Base-by-base conservation (phyloP, 2,329 filamentous ascomycete species). In the Aspergillus tamarii region DNA sequence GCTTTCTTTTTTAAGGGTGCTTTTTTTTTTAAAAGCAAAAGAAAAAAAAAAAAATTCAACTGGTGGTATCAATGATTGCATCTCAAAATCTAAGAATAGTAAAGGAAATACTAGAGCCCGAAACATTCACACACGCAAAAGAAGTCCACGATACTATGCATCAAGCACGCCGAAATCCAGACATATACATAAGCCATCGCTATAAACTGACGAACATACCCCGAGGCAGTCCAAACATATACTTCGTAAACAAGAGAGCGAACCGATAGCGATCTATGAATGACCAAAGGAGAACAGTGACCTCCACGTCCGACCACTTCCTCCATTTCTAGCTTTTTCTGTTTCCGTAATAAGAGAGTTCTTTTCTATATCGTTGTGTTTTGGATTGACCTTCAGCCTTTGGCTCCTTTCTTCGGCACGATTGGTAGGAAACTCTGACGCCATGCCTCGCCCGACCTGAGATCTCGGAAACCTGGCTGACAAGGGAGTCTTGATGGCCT, bases 401-500 rank as follows among this genome's bases (percentile, higher is more conserved):
- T 19, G 58, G 21, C 43, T 26, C 32, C 56, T 59, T 46, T n/a
- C 48, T 59, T 59, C 32, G 30, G n/a, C 36, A 28, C 39, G 45
- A 48, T 16, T 48, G 32, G 16, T n/a, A 41, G 36, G 34, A 12
- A 9, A n/a, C 28, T 41, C 58, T 8, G 23, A 60, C 26, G 19
- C 14, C 34, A 39, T 55, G 10, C 34, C 52, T 39, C 32, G 52
- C 8, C n/a, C 32, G 21, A 26, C 14, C 30, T 62, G 61, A 28
- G 61, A 62, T 11, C 48, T 57, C 10, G 66, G 66, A 30, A 69
- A 69, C 26, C 62, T 55, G 30, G 67, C 59, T 5, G 67, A 68
- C 30, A 69, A 52, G 26, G 64, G 65, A 2, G 66, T 66, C 43
- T 67, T 66, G 39, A 68, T 63, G 19, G 65, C 64, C 9, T 66